Percentiles rank a stretch among this genome's conserved stretches.
phyloP scores from a whole-genome alignment of 257 asterid genomes.

The Primulina tabacum region DNA sequence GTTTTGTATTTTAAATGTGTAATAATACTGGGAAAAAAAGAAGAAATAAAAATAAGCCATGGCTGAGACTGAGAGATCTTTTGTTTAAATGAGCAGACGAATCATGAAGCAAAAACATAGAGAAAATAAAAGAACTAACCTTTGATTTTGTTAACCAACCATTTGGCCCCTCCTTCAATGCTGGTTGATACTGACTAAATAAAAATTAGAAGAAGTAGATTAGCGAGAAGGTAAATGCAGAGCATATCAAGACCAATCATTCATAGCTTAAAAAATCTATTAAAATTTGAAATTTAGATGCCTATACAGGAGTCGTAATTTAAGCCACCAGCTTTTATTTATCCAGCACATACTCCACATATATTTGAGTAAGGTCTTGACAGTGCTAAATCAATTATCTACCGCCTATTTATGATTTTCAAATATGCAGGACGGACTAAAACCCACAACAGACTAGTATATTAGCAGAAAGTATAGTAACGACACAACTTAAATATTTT shows the following conservation, averaged over 20 bases:
- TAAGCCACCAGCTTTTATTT: background rate
- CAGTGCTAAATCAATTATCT: background rate
- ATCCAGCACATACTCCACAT: background rate
- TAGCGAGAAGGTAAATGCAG: background rate
- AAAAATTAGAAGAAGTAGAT: background rate
- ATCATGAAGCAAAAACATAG: conserved; percentile 8
- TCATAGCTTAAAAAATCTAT: background rate
- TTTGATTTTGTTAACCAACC: conserved; percentile 20
- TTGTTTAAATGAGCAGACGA: background rate
- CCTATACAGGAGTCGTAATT: background rate
- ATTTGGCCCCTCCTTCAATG: conserved; percentile 17
- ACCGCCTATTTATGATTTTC: background rate
- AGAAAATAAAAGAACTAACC: conserved; percentile 4
- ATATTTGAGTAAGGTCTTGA: background rate
- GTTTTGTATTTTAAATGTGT: background rate
- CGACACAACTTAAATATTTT: no score
- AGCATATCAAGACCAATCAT: background rate
- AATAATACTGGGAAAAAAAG: background rate
- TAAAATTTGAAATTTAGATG: background rate
- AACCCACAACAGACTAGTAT: background rate
- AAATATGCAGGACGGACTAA: no score
- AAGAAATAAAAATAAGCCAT: background rate
- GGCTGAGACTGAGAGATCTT: background rate
- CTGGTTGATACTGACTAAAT: conserved; percentile 17
- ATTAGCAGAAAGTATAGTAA: no score